phyloP scores from a whole-genome alignment of 2,329 filamentous ascomycete species.

The Microcera coccophila region DNA sequence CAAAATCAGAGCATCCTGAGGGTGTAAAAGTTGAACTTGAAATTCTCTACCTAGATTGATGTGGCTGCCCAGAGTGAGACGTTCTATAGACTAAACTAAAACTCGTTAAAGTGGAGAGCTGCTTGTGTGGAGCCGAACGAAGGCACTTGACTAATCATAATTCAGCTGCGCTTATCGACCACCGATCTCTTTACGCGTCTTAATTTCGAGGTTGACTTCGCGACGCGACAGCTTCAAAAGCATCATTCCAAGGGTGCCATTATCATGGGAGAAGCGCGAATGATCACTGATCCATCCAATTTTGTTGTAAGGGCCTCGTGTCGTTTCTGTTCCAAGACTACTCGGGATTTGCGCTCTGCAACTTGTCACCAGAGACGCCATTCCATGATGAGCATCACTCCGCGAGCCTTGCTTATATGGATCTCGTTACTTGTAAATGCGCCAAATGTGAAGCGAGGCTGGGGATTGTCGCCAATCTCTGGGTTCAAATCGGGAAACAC shows the following conservation, averaged over 20 bases:
- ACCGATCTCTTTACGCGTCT: slow-evolving; percentile 11
- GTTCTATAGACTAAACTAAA: too few relatives aligned
- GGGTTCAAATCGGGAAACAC: slow-evolving; percentile 39
- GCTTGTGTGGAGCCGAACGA: too few relatives aligned
- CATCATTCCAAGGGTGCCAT: background rate
- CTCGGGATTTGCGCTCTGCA: too few relatives aligned
- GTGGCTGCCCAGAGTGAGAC: background rate
- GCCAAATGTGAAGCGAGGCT: slow-evolving; percentile 28
- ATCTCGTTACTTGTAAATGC: slow-evolving; percentile 35
- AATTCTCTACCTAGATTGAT: slow-evolving; percentile 3
- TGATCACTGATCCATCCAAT: background rate
- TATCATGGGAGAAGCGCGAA: background rate
- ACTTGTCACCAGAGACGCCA: too few relatives aligned
- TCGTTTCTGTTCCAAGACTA: too few relatives aligned
- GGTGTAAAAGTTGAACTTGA: too few relatives aligned
- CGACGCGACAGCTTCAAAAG: slow-evolving; percentile 10
- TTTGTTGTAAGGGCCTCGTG: too few relatives aligned
- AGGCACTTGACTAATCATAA: background rate
- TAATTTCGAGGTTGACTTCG: too few relatives aligned
- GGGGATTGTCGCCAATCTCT: slow-evolving; percentile 35
- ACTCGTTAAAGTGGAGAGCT: too few relatives aligned
- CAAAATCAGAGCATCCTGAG: too few relatives aligned
- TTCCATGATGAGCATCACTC: background rate
- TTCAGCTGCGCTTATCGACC: background rate
- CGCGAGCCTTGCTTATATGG: slow-evolving; percentile 27